Evolutionary conservation across 176 grass and related monocot genomes (phyloP), one percentile per base, ranked within the genome.

Genomic region (Oropetium thomaeum): DNA sequence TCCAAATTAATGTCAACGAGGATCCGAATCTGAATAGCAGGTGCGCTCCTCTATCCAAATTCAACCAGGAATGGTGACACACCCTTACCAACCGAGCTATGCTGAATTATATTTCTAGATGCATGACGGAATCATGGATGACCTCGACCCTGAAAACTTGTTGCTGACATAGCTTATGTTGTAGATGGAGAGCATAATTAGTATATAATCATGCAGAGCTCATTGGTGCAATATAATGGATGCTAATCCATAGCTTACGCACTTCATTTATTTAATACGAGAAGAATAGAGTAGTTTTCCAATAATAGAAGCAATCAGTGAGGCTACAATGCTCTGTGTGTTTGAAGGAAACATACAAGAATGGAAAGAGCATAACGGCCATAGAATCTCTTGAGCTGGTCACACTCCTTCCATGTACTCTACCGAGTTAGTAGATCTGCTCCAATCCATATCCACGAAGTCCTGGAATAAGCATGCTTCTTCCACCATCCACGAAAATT

Each of bases 371-470:
- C 71, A 81, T 61, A 55, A 70, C 71, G 28, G 53, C 6, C 35
- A 16, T 43, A 81, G 55, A 69, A 81, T 86, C 77, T 86, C 77
- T 76, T 75, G 27, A 60, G 58, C 53, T 68, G 65, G 34, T 69
- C 41, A 62, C 41, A 62, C 26, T 62, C 25, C 42, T 25, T 58
- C 7, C 47, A 48, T 26, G 12, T 26, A 74, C 27, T 61, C 40
- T 57, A 5, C 23, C 23, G 23, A 57, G 23, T 27, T 33, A 65
- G 1, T 52, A 45, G 25, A 68, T 41, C 19, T 43, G 51, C 37
- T 32, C 55, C 32, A 17, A 85, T 69, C 52, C 76, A 85, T 80
- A 80, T 49, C 62, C 68, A 77, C 16, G n/a, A 80, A 49, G 23
- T 15, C 32, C 1, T 25, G 76, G 40, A 40, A n/a, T n/a, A n/a